A percentile compares a stretch with the other conserved stretches of the same genome.
Evolutionary conservation across 2,329 filamentous ascomycete species (phyloP).

Genomic region (Xylaria sp.): DNA sequence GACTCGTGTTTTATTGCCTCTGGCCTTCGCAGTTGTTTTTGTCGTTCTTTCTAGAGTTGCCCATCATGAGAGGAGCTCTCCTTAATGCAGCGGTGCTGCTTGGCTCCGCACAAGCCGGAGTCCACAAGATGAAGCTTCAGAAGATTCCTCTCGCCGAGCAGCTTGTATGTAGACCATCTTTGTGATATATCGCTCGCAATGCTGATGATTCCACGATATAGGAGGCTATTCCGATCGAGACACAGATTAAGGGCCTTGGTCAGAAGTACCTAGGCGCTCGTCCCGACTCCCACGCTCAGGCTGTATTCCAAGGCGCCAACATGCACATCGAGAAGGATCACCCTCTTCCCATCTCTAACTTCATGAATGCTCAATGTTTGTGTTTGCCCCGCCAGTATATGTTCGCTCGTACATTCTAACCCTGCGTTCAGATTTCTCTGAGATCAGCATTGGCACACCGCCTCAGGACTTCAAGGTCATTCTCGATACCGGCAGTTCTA

Average conservation of each 20-base stretch:
- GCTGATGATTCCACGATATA: conserved; percentile 52
- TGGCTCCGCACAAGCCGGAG: conserved; percentile 82
- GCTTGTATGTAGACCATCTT: conserved; percentile 73
- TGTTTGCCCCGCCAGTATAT: conserved; percentile 35
- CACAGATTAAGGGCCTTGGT: conserved; percentile 82
- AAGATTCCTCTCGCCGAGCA: conserved; percentile 94
- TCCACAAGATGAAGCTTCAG: conserved; percentile 98
- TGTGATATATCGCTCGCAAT: conserved; percentile 10
- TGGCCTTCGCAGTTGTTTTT: conserved; percentile 24
- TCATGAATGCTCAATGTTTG: conserved; percentile 98
- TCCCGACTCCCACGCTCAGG: conserved; percentile 74
- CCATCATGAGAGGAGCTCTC: conserved; percentile 86
- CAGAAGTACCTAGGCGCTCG: conserved; percentile 96
- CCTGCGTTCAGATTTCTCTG: conserved; percentile 82
- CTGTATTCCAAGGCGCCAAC: conserved; percentile 81
- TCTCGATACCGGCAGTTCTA: conserved; percentile 97
- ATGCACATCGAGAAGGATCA: conserved; percentile 75
- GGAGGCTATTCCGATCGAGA: conserved; percentile 81
- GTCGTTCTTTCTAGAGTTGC: conserved; percentile 45
- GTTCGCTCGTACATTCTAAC: conserved; percentile 5
- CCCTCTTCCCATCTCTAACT: conserved; percentile 92
- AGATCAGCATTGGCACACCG: conserved; percentile 91
- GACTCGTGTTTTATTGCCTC: conserved; percentile 6
- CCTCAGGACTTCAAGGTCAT: conserved; percentile 98
- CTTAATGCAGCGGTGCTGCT: conserved; percentile 83